A percentile compares a stretch with the other conserved stretches of the same genome.
phyloP scores from a whole-genome alignment of 148 eudicot genomes.

The Rhododendron henanense region DNA sequence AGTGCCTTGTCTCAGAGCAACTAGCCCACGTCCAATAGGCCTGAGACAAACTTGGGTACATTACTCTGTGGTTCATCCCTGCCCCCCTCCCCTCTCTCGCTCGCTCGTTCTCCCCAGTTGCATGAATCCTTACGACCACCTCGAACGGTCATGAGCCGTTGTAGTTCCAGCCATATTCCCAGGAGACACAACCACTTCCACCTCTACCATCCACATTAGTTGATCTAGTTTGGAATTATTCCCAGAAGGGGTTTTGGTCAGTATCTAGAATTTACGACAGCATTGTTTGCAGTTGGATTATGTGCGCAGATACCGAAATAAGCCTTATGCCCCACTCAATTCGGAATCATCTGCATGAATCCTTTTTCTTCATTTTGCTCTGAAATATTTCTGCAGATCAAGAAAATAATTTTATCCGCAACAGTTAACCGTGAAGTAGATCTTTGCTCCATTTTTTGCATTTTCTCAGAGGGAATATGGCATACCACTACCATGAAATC shows the following conservation, averaged over 20 bases:
- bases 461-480: background rate
- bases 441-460: background rate
- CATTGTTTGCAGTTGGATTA: background rate
- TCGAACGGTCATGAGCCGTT: background rate
- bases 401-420: background rate
- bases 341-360: background rate
- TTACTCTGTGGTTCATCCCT: background rate
- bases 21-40: background rate
- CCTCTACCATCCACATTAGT: background rate
- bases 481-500: constrained; percentile 1
- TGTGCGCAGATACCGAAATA: background rate
- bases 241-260: background rate
- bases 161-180: background rate
- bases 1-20: background rate
- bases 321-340: background rate
- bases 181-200: background rate
- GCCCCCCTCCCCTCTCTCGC: background rate
- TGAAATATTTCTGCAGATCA: background rate
- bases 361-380: background rate
- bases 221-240: background rate
- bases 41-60: background rate
- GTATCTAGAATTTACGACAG: background rate
- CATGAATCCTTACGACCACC: background rate
- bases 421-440: background rate
- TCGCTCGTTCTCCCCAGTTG: background rate